These are phyloP conservation scores for Cerioporus squamosus DNA, from an alignment of 1,284 basidiomycete genomes.

Conservation along the genomic window DNA sequence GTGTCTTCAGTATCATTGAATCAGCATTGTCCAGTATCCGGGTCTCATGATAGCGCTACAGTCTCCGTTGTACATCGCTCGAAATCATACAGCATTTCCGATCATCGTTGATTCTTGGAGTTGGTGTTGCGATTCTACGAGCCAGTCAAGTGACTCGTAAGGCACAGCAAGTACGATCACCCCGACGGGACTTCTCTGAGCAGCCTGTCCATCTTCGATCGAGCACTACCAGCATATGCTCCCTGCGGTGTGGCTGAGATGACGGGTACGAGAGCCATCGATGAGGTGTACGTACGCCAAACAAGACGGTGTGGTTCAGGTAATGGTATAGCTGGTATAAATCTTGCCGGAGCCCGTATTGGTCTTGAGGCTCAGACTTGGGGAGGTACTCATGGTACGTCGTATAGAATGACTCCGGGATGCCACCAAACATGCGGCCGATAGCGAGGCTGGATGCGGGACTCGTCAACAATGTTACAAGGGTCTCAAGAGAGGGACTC, in stretches of 20 bases:
- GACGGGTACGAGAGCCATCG: background rate
- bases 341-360: slow-evolving; percentile 73
- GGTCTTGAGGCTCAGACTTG: slow-evolving; percentile 66
- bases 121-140: no score
- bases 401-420: slow-evolving; percentile 70
- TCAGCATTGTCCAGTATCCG: background rate
- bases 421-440: slow-evolving; percentile 84
- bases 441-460: slow-evolving; percentile 69
- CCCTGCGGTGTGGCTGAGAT: slow-evolving; percentile 38
- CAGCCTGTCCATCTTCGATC: slow-evolving; percentile 58
- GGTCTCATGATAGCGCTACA: background rate
- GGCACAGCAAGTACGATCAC: no score
- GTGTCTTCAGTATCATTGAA: background rate
- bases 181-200: slow-evolving; percentile 35
- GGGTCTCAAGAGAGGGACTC: slow-evolving; percentile 32
- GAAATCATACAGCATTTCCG: background rate
- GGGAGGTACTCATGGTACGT: slow-evolving; percentile 76
- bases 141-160: no score
- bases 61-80: background rate
- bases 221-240: slow-evolving; percentile 59
- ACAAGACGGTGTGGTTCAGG: slow-evolving; percentile 80
- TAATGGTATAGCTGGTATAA: slow-evolving; percentile 90
- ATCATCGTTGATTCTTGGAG: no score
- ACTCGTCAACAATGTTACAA: background rate
- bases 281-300: slow-evolving; percentile 55